Evolutionary conservation across 2,329 filamentous ascomycete species (phyloP), one percentile per base, ranked within the genome.

Genomic region (Trichophyton simii): DNA sequence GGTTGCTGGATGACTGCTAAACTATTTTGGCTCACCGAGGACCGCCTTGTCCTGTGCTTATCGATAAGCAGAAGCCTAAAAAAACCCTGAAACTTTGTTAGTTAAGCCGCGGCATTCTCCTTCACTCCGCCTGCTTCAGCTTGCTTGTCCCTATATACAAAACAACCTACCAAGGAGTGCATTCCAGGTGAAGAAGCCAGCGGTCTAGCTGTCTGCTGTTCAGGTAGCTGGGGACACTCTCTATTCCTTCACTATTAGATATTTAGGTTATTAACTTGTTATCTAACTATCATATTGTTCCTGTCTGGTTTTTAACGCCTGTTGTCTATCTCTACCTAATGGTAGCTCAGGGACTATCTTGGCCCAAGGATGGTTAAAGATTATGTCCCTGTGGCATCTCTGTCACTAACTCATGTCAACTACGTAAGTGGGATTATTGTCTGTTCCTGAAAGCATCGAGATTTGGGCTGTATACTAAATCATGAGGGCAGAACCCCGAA

Each of bases 371-470:
- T 54, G 50, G 31, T 34, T 41, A 31, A 58, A 11, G 34, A 41
- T 8, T 38, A 36, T 58, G 38, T 57, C 34, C 63, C 60, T 41
- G 79, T 97, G 62, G 90, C 91, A 59, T 97, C 92, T 25, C 82
- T 99, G 64, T 96, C 92, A 59, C 78, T 99, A 67, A 97, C 94
- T 9, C 92, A 97, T 77, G 91, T 97, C 68, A 89, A 94, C 79
- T 97, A 97, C 81, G 91, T 95, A 77, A 71, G 84, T 75, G n/a
- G 28, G 11, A 38, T 13, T 31, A 34, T 44, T 28, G 3, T 54
- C 25, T 18, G 11, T 15, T 25, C n/a, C 46, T 44, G 42, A 22
- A 1, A n/a, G 55, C 60, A 31, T 52, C 22, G 6, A 22, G 31
- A 44, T 36, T 62, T 31, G 28, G 1, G 6, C 28, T 31, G 5